Conservation (phyloP, 2,329 filamentous ascomycete species). For the Fusarium nodosum region DNA sequence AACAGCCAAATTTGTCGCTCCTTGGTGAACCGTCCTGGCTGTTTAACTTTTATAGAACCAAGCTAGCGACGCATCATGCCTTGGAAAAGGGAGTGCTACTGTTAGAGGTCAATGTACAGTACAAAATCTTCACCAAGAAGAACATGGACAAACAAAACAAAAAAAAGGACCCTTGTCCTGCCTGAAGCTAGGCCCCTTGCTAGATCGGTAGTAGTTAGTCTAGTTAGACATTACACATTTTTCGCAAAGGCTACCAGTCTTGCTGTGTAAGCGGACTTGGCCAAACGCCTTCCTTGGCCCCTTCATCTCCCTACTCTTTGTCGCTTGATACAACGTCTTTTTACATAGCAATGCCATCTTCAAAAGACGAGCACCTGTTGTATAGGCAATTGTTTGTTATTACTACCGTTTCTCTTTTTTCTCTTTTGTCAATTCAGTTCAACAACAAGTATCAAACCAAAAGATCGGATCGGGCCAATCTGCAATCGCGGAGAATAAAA, state of each 20-base stretch:
- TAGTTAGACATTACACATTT: not conserved
- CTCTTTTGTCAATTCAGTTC: not conserved
- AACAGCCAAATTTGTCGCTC: conserved; percentile 18
- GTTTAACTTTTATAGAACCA: conserved; percentile 24
- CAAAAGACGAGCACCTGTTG: not conserved
- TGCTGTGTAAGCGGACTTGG: conserved; percentile 29
- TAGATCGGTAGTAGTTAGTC: not conserved
- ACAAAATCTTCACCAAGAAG: not conserved
- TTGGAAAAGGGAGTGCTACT: conserved; percentile 35
- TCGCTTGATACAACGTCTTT: conserved; percentile 9
- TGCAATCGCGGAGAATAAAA: conserved; percentile 27
- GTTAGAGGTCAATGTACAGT: not conserved
- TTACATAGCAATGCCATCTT: not conserved
- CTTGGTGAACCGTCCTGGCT: conserved; percentile 3
- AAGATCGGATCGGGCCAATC: conserved; percentile 7
- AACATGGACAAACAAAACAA: not conserved
- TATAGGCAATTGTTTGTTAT: not conserved
- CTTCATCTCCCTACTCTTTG: not conserved
- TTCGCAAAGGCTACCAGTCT: conserved; percentile 4
- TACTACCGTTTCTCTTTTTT: not conserved
- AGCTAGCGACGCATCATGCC: conserved; percentile 31
- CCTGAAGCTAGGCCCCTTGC: conserved; percentile 23
- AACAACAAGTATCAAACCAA: conserved; percentile 1
- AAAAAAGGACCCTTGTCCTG: conserved; percentile 5
- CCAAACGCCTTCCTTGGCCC: conserved; percentile 34